A percentile compares a stretch with the other conserved stretches of the same genome.
Conservation (phyloP, 371 early-diverging fungal genomes). For the Racocetra persica region DNA sequence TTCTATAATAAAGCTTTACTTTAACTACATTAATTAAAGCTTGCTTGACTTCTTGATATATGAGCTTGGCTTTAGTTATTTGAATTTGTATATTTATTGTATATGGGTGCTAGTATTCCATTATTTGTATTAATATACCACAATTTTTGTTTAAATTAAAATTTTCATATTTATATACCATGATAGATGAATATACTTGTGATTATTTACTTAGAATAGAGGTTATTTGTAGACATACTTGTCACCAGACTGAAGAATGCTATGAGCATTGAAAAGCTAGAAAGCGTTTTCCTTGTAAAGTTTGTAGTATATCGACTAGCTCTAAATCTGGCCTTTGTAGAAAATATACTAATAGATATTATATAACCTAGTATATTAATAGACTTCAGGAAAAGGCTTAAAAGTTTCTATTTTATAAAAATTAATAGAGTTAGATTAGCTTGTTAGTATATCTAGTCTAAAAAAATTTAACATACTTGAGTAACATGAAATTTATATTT, state of each 20-base stretch:
- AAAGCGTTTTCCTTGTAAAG: constrained; percentile 29
- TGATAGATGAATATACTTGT: constrained; percentile 8
- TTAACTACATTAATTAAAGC: too few relatives aligned
- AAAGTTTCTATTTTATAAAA: too few relatives aligned
- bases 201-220: constrained; percentile 19
- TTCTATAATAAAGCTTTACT: too few relatives aligned
- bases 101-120: neutral
- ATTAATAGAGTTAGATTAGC: too few relatives aligned
- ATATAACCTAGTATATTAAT: neutral
- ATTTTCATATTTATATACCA: constrained; percentile 8
- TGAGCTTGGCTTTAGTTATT: too few relatives aligned
- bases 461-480: too few relatives aligned
- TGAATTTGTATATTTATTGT: too few relatives aligned
- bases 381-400: too few relatives aligned
- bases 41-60: too few relatives aligned
- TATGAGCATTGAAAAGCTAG: constrained; percentile 34
- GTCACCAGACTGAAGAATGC: constrained; percentile 15
- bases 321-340: constrained; percentile 17
- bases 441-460: too few relatives aligned
- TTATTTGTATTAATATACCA: constrained; percentile 39
- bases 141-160: constrained; percentile 39
- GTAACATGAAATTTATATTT: too few relatives aligned
- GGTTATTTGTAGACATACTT: neutral
- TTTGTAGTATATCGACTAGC: constrained; percentile 8
- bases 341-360: constrained; percentile 16